phyloP scores from a whole-genome alignment of 1,139 yeast genomes.

The Debaryomycetaceae sp. region DNA sequence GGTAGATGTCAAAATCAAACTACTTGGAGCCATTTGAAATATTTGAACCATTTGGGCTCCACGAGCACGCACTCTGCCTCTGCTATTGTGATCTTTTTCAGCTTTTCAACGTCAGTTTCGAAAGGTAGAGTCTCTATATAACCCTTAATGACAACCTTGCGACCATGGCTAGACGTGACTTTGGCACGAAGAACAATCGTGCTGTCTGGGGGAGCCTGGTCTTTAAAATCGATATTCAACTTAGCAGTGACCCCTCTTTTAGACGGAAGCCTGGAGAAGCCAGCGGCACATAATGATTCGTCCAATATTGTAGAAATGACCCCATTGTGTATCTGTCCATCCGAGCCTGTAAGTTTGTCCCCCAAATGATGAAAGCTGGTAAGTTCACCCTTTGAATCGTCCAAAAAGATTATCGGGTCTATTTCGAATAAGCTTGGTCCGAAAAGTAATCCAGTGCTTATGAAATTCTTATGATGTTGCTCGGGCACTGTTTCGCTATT shows the following conservation, averaged over 20 bases:
- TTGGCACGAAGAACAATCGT: constrained; percentile 67
- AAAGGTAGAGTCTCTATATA: constrained; percentile 45
- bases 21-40: constrained; percentile 55
- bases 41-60: constrained; percentile 79
- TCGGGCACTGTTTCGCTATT: constrained; percentile 52
- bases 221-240: constrained; percentile 59
- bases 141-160: constrained; percentile 79
- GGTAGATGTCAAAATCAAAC: no score
- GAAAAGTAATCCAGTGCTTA: constrained; percentile 61
- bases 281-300: constrained; percentile 84
- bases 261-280: constrained; percentile 80
- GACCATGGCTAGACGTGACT: constrained; percentile 65
- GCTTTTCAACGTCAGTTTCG: constrained; percentile 11
- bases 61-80: constrained; percentile 61
- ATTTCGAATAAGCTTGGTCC: constrained; percentile 62
- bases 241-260: constrained; percentile 89
- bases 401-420: constrained; percentile 59
- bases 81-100: constrained; percentile 41
- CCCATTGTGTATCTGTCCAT: constrained; percentile 84
- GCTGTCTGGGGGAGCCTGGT: constrained; percentile 64
- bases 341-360: constrained; percentile 57
- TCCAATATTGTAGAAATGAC: constrained; percentile 78
- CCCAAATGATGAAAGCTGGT: constrained; percentile 73
- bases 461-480: constrained; percentile 60
- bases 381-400: constrained; percentile 45